Base-by-base conservation (phyloP, 129 eudicot genomes). In the Flaveria ramosissima region DNA sequence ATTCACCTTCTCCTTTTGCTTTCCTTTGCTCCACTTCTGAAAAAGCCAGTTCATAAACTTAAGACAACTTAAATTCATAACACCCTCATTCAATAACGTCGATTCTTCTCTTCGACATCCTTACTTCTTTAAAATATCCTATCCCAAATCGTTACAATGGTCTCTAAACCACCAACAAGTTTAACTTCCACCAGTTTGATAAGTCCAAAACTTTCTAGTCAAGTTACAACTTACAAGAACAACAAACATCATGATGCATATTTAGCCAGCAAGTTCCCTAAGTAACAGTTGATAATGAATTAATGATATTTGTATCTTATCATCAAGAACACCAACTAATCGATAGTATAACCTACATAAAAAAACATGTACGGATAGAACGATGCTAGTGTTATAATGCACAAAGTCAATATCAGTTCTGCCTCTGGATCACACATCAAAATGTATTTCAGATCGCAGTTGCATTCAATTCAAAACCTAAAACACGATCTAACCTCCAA, bases 1-100 rank as follows among this genome's bases (percentile, higher is more conserved):
- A 89, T 92, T 92, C 86, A 92, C 98, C 94, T 92, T 92, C 84
- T 92, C 98, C 96, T 92, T 92, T 88, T 92, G 97, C 88, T 92
- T 92, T 63, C 97, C 97, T 71, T 92, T 92, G 90, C 97, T 92
- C 97, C 98, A 92, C 84, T 92, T 92, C 98, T 92, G 90, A 32
- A 84, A 16, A 9, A 16, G 90, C 96, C 96, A 88, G 92, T 83
- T 93, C 98, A 48, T 86, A 20, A 6, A 88, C 88, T 88, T 93
- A 0, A 59, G 36, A 55, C 27, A 55, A 19, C 27, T 21, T 17
- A 45, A 17, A 19, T n/a, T 53, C 61, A 52, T 52, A 52, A 52
- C 16, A 7, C 5, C 59, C 36, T 30, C 59, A 52, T n/a, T 56
- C 62, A 57, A 57, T 2, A 56, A 8, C 0, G 1, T 2, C 10